A percentile compares a stretch with the other conserved stretches of the same genome.
phyloP scores from a whole-genome alignment of 495 filamentous ascomycete species.

The Aspergillus campestris region DNA sequence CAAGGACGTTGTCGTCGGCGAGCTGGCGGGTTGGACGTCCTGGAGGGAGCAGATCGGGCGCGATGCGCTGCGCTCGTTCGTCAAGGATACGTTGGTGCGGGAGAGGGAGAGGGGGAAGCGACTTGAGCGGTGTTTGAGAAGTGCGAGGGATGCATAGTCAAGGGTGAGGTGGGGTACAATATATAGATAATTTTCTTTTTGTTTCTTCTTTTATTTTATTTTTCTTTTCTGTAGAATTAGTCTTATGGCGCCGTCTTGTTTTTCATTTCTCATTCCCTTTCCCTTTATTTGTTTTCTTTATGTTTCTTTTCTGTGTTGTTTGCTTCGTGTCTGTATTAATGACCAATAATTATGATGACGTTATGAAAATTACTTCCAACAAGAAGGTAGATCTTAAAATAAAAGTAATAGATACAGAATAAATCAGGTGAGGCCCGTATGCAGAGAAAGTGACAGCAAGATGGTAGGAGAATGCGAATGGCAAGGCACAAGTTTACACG shows the following conservation, averaged over 20 bases:
- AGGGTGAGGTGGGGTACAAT: conserved; percentile 7
- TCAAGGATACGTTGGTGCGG: conserved; percentile 62
- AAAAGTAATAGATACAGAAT: no score
- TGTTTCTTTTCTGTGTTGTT: neutral
- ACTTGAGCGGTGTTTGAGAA: conserved; percentile 54
- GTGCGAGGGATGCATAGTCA: conserved; percentile 22
- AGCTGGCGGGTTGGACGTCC: conserved; percentile 90
- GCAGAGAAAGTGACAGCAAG: no score
- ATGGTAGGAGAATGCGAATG: no score
- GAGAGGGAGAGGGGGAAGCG: conserved; percentile 76
- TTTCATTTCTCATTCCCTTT: conserved; percentile 1
- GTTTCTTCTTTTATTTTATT: conserved; percentile 1
- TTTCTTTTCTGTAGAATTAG: neutral
- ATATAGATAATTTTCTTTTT: conserved; percentile 10
- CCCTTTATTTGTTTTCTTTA: neutral
- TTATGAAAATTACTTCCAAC: neutral
- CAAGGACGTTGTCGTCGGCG: conserved; percentile 83
- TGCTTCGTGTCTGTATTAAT: conserved; percentile 1
- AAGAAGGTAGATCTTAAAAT: neutral
- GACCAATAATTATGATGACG: neutral
- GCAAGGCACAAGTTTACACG: no score
- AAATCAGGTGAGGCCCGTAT: no score
- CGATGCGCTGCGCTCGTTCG: conserved; percentile 66
- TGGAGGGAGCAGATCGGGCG: conserved; percentile 70
- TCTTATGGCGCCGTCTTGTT: no score